Evolutionary conservation across 371 early-diverging fungal species (phyloP).

Genomic region (Circinella minor): DNA sequence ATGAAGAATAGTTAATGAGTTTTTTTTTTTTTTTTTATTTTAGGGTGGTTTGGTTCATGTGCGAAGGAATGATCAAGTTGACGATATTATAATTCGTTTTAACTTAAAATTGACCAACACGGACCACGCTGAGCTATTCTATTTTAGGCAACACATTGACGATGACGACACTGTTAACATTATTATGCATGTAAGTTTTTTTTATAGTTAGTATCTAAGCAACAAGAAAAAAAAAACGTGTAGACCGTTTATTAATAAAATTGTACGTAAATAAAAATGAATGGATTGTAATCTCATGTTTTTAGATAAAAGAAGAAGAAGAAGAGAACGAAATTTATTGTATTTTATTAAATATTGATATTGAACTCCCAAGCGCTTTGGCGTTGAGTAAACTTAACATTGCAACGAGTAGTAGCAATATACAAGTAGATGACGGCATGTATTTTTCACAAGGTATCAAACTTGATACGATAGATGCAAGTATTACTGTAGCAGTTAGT

Average conservation of each 20-base stretch:
- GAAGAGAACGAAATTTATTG: not conserved
- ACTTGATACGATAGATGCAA: not conserved
- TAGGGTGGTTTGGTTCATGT: not conserved
- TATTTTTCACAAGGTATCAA: not conserved
- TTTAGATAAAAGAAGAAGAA: not conserved
- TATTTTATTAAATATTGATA: not conserved
- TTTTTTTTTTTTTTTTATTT: not conserved
- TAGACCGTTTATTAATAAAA: no score
- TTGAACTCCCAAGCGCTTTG: not conserved
- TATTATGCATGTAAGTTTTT: not conserved
- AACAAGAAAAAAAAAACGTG: no score
- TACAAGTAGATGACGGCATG: not conserved
- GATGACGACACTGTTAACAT: not conserved
- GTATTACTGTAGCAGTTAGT: not conserved
- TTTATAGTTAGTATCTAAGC: no score
- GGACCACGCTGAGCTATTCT: not conserved
- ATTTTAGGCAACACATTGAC: not conserved
- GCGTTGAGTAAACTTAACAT: not conserved
- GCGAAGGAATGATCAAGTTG: not conserved
- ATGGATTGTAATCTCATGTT: not conserved
- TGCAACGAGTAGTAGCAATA: not conserved
- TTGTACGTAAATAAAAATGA: no score
- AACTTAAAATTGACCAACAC: not conserved
- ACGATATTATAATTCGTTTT: not conserved
- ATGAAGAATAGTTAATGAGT: not conserved